Evolutionary conservation across 768 basidiomycete genomes (phyloP), one percentile per base, ranked within the genome.

Genomic region (Xerocomellus intermedius): DNA sequence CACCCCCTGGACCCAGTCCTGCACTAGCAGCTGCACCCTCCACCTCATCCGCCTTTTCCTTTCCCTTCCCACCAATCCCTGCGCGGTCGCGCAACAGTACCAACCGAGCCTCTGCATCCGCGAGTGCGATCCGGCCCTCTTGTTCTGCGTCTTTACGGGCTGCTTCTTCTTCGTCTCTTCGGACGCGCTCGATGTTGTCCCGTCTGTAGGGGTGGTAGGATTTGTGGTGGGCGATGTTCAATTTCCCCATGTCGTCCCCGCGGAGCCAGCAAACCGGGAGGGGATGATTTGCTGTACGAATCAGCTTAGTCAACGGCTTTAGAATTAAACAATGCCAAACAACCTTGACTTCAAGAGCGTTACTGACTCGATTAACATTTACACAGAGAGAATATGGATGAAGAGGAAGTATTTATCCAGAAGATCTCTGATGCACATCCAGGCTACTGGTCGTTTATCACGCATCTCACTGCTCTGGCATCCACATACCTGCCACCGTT

Each of bases 141-240:
- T 88, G 83, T 56, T 82, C 79, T 17, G 80, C 82, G 59, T 89
- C 86, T 57, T 87, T 79, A 37, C 71, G 72, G 2, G 77, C 74
- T 14, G 89, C 91, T 67, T 86, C 88, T 64, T 89, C 91, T 73
- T 94, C 91, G 79, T 94, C 91, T 54, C 66, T 73, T n/a, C 84
- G 75, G 2, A 94, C 89, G 19, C 81, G 81, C 55, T 91, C 89
- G 55, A 93, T 89, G 64, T 94, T 94, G 68, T 94, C 91, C 41
- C 85, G 72, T 37, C 91, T 75, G 66, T 93, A 93, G 0, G 91
- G 91, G 60, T 94, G 91, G 69, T 93, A 93, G 1, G 89, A 91
- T 67, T 94, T 94, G 77, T 92, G 91, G 69, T 93, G 91, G 13
- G 91, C 91, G 68, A 93, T 92, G 67, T 91, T 91, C 22, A 93